These are phyloP conservation scores for Lentinula boryana DNA, from an alignment of 768 basidiomycete genomes.

Conservation along the genomic window DNA sequence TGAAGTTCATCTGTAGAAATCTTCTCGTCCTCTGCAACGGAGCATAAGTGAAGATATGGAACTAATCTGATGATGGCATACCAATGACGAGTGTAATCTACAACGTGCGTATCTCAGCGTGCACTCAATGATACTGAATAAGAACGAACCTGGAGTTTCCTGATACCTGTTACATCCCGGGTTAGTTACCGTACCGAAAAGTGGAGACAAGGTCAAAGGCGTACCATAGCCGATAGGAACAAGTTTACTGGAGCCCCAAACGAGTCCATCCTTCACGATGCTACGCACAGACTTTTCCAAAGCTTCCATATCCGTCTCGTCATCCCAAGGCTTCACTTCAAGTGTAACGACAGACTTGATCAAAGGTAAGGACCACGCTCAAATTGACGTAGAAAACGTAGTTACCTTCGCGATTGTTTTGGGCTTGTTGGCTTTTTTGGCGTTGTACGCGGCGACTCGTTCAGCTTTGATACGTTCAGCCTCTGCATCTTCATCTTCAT, in stretches of 20 bases:
- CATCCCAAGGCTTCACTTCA: slow-evolving; percentile 99
- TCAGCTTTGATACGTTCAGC: slow-evolving; percentile 86
- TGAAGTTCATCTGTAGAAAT: slow-evolving; percentile 91
- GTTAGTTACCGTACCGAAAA: slow-evolving; percentile 2
- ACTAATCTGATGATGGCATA: slow-evolving; percentile 21
- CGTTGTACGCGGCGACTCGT: slow-evolving; percentile 90
- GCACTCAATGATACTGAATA: slow-evolving; percentile 36
- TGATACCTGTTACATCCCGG: slow-evolving; percentile 49
- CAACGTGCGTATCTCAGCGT: background rate
- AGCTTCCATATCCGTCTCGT: slow-evolving; percentile 93
- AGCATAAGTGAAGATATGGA: background rate
- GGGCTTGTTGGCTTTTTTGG: slow-evolving; percentile 87
- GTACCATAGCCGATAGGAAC: slow-evolving; percentile 81
- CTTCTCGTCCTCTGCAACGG: slow-evolving; percentile 85
- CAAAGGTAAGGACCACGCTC: background rate
- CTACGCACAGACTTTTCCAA: slow-evolving; percentile 82
- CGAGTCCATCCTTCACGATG: slow-evolving; percentile 82
- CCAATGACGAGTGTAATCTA: slow-evolving; percentile 54
- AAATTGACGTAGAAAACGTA: slow-evolving; percentile 8
- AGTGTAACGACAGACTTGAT: slow-evolving; percentile 91
- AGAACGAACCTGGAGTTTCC: slow-evolving; percentile 71
- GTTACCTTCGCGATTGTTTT: slow-evolving; percentile 82
- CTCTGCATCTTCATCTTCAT: slow-evolving; percentile 73
- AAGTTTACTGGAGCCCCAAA: slow-evolving; percentile 94
- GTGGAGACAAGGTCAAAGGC: background rate